Evolutionary conservation across 495 filamentous ascomycete genomes (phyloP).

Genomic region (Collariella sp.): DNA sequence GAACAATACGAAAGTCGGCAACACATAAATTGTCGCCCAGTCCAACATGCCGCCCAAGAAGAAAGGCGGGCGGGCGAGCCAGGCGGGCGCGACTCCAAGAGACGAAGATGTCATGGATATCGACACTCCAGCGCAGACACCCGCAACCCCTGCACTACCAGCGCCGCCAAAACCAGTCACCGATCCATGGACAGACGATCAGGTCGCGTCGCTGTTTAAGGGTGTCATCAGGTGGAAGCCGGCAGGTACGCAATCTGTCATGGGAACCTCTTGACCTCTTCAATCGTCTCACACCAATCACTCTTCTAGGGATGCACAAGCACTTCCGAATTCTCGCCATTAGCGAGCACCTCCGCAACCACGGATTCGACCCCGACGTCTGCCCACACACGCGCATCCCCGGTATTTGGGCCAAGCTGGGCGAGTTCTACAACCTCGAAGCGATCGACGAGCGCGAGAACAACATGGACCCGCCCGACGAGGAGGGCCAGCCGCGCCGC

Average conservation of each 20-base stretch:
- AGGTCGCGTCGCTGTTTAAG: conserved; percentile 86
- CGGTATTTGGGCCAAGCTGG: conserved; percentile 85
- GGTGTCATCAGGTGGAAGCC: conserved; percentile 86
- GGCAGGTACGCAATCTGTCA: conserved; percentile 52
- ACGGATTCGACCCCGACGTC: conserved; percentile 63
- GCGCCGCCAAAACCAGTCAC: conserved; percentile 38
- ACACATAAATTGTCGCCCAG: background rate
- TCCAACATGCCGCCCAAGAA: conserved; percentile 66
- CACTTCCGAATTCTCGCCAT: conserved; percentile 94
- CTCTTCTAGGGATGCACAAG: conserved; percentile 77
- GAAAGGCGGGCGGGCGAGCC: conserved; percentile 39
- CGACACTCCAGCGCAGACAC: conserved; percentile 37
- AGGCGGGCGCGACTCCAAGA: conserved; percentile 29
- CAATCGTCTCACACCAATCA: conserved; percentile 9
- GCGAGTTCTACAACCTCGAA: conserved; percentile 76
- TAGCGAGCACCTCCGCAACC: conserved; percentile 72
- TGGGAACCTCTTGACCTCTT: background rate
- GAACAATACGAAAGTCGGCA: background rate
- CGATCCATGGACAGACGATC: conserved; percentile 90
- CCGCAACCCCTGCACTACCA: conserved; percentile 33
- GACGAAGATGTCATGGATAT: conserved; percentile 47
- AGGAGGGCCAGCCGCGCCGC: conserved; percentile 42
- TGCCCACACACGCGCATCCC: conserved; percentile 77
- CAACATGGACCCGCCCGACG: conserved; percentile 53
- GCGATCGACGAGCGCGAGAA: conserved; percentile 80